A percentile compares a stretch with the other conserved stretches of the same genome.
phyloP scores from a whole-genome alignment of 441 rosid species.

The Corymbia calophylla region DNA sequence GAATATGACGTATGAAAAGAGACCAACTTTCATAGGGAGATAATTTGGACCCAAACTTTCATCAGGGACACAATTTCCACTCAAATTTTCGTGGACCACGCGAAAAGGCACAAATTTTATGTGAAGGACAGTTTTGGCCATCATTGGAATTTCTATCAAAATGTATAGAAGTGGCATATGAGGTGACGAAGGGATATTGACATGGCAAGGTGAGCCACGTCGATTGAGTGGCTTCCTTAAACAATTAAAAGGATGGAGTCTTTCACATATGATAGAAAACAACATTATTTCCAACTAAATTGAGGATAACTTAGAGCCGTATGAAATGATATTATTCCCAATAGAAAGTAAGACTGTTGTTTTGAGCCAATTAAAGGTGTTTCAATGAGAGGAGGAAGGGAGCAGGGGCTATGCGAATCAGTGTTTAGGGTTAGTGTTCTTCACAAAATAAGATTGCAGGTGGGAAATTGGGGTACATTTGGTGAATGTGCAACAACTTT shows the following conservation, averaged over 20 bases:
- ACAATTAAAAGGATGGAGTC: background rate
- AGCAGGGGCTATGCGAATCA: background rate
- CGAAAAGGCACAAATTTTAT: background rate
- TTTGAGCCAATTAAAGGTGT: background rate
- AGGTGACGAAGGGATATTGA: background rate
- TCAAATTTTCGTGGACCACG: background rate
- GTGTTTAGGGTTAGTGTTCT: background rate
- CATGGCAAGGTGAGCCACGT: background rate
- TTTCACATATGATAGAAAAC: background rate
- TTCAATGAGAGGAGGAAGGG: background rate
- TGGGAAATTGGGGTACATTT: background rate
- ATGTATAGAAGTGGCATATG: background rate
- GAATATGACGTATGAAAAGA: background rate
- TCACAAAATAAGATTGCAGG: background rate
- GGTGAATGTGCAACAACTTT: background rate
- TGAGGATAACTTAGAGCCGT: background rate
- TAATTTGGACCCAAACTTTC: background rate
- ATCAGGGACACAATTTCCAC: background rate
- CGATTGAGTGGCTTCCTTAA: background rate
- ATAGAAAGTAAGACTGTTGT: background rate
- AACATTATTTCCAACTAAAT: background rate
- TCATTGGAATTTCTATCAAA: background rate
- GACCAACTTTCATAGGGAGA: background rate
- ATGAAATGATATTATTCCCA: background rate
- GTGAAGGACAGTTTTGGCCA: background rate